Evolutionary conservation across 108 stramenopile species (phyloP).

Genomic region (Skeletonema costatum): DNA sequence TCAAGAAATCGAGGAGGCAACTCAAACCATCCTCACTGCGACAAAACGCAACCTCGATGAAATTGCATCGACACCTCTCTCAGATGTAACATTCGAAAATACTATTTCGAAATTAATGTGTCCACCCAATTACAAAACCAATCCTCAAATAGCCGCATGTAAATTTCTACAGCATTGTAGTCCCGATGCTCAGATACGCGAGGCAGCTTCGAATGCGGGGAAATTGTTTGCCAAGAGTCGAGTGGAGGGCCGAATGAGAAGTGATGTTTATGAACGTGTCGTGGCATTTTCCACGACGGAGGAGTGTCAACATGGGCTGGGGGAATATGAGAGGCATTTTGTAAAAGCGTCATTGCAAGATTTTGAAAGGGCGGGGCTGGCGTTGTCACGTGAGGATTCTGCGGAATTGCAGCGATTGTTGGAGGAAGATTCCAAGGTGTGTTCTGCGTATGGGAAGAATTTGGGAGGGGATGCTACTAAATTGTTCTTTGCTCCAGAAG

Average conservation of each 20-base stretch:
- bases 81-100: slow-evolving; percentile 45
- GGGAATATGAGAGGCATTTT: slow-evolving; percentile 41
- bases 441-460: slow-evolving; percentile 32
- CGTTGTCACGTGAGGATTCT: slow-evolving; percentile 26
- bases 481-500: slow-evolving; percentile 41
- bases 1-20: slow-evolving; percentile 24
- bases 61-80: slow-evolving; percentile 30
- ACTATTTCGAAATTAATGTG: slow-evolving; percentile 44
- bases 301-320: not conserved
- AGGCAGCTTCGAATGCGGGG: slow-evolving; percentile 46
- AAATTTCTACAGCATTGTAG: slow-evolving; percentile 57
- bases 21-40: slow-evolving; percentile 20
- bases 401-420: slow-evolving; percentile 24
- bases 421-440: slow-evolving; percentile 43
- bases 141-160: slow-evolving; percentile 32
- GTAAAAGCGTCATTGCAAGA: slow-evolving; percentile 26
- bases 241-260: slow-evolving; percentile 39
- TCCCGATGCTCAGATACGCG: slow-evolving; percentile 34
- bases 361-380: slow-evolving; percentile 55
- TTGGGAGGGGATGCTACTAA: slow-evolving; percentile 43
- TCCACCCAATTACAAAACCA: slow-evolving; percentile 57
- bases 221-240: slow-evolving; percentile 25
- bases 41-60: slow-evolving; percentile 37
- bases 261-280: slow-evolving; percentile 48
- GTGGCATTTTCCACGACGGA: slow-evolving; percentile 31